phyloP scores from a whole-genome alignment of 768 basidiomycete species.

The Suillus occidentalis region DNA sequence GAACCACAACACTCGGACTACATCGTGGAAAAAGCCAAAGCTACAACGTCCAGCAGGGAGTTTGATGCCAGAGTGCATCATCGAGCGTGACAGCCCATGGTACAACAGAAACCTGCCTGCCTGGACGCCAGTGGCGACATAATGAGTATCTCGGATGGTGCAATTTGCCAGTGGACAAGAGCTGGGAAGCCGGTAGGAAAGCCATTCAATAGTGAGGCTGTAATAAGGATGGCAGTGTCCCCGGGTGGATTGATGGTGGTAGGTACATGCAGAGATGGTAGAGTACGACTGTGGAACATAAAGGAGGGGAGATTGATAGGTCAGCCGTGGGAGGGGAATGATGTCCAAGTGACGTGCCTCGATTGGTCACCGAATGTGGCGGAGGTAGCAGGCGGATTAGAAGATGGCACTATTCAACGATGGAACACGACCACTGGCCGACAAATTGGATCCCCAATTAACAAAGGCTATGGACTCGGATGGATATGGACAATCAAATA shows the following conservation, averaged over 20 bases:
- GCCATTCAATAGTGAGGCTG: slow-evolving; percentile 23
- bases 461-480: too few relatives aligned
- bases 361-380: slow-evolving; percentile 12
- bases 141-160: background rate
- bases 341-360: slow-evolving; percentile 1
- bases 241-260: background rate
- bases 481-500: background rate
- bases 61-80: background rate
- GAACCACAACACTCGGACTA: background rate
- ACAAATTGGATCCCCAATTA: background rate
- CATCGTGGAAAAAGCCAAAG: background rate
- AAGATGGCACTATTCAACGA: slow-evolving; percentile 12
- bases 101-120: background rate
- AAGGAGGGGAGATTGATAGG: background rate
- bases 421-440: slow-evolving; percentile 12
- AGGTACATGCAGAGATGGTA: background rate
- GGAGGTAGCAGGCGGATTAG: slow-evolving; percentile 9
- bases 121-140: background rate
- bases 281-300: background rate
- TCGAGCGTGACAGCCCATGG: background rate
- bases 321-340: background rate
- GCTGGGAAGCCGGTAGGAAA: background rate
- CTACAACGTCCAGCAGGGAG: background rate
- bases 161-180: background rate
- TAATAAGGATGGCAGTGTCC: background rate